Percentiles rank a stretch among this genome's conserved stretches.
Evolutionary conservation across 1,139 yeast species (phyloP).

Genomic region (Candida sp.): DNA sequence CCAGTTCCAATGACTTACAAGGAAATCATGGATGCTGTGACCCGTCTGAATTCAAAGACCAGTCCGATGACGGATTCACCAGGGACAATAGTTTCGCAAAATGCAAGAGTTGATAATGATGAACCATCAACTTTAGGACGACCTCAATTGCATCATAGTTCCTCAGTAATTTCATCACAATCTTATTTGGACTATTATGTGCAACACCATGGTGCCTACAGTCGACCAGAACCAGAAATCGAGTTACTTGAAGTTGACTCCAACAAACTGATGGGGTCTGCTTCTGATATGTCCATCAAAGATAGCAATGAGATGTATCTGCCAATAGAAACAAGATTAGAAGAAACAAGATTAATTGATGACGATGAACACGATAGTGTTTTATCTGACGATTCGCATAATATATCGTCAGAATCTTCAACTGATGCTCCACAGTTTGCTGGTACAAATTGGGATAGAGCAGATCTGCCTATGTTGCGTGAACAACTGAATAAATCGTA

Average conservation of each 20-base stretch:
- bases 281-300: neutral
- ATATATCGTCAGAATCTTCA: neutral
- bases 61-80: neutral
- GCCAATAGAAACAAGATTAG: too few species aligned
- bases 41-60: neutral
- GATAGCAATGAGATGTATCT: neutral
- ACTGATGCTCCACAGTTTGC: neutral
- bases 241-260: neutral
- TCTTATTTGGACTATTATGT: neutral
- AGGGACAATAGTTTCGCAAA: neutral
- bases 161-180: neutral
- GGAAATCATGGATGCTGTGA: neutral
- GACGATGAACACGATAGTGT: neutral
- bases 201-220: neutral
- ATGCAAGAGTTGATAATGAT: neutral
- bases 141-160: neutral
- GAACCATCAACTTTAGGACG: neutral
- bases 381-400: neutral
- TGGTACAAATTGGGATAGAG: neutral
- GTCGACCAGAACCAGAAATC: neutral
- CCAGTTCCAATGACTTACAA: neutral
- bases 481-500: neutral
- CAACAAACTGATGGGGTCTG: neutral
- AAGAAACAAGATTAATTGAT: neutral
- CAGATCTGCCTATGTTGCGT: neutral